Conservation (phyloP, 2,329 filamentous ascomycete species). For the Colletotrichum cordylinicola region DNA sequence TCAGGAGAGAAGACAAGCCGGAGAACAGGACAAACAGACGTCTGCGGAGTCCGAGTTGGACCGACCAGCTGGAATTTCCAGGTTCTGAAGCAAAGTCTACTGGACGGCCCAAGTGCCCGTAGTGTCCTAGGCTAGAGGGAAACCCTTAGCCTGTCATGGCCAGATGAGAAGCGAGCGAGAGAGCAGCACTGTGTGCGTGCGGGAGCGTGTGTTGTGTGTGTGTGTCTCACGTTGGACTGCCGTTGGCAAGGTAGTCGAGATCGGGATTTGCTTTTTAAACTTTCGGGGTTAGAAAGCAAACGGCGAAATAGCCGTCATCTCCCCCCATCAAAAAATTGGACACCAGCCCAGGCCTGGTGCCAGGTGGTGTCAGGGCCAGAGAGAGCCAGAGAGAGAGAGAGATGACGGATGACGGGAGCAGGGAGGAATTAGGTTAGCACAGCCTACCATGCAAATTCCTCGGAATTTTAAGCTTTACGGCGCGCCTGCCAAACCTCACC, state of each 20-base stretch:
- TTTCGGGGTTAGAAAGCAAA: conserved; percentile 13
- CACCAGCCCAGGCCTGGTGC: neutral
- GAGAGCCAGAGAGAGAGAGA: neutral
- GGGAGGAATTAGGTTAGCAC: neutral
- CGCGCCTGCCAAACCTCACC: neutral
- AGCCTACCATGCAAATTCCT: neutral
- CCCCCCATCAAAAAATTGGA: neutral
- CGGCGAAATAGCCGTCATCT: neutral
- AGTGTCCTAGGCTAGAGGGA: neutral
- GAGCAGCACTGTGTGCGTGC: neutral
- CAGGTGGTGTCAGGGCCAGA: neutral
- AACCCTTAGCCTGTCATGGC: neutral
- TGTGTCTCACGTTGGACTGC: neutral
- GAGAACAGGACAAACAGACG: neutral
- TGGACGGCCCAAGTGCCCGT: neutral
- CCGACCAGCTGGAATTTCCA: neutral
- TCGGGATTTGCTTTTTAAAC: conserved; percentile 15
- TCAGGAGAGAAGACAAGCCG: neutral
- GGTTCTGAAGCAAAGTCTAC: neutral
- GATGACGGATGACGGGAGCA: neutral
- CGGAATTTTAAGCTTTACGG: neutral
- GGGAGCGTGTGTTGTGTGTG: neutral
- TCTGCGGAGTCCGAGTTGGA: conserved; percentile 12
- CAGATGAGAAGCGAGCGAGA: neutral
- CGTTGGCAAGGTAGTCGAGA: neutral